Percentiles rank a stretch among this genome's conserved stretches.
phyloP scores from a whole-genome alignment of 768 basidiomycete species.

The Tylopilus balloui region DNA sequence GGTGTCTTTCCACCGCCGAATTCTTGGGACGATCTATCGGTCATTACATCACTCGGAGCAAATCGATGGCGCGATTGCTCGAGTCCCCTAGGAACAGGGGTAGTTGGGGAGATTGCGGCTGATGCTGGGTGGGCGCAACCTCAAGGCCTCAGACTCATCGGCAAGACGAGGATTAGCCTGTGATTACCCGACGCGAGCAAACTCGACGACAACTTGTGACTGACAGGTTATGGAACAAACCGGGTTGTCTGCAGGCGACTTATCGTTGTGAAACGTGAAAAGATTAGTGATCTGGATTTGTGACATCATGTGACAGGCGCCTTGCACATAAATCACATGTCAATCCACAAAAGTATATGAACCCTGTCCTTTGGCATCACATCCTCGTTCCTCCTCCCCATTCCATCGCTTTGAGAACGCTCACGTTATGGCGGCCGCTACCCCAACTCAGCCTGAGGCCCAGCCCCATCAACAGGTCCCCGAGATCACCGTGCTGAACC shows the following conservation, averaged over 20 bases:
- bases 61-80: neutral
- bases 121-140: no score
- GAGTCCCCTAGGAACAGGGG: neutral
- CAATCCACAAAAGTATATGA: slow-evolving; percentile 21
- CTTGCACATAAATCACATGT: slow-evolving; percentile 24
- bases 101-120: no score
- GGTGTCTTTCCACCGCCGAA: neutral
- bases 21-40: neutral
- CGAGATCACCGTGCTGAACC: slow-evolving; percentile 56
- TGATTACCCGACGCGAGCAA: neutral
- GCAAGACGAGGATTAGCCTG: neutral
- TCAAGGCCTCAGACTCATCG: no score
- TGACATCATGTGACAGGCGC: slow-evolving; percentile 26
- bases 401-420: neutral
- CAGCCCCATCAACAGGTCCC: slow-evolving; percentile 32
- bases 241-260: neutral
- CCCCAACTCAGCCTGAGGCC: slow-evolving; percentile 20
- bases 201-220: neutral
- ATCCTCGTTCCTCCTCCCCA: slow-evolving; percentile 5
- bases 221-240: neutral
- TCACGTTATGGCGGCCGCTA: slow-evolving; percentile 35
- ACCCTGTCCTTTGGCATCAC: slow-evolving; percentile 20
- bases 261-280: neutral
- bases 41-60: neutral
- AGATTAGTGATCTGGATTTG: neutral